phyloP scores from a whole-genome alignment of 2,329 filamentous ascomycete genomes.

The Fusarium stilboides region DNA sequence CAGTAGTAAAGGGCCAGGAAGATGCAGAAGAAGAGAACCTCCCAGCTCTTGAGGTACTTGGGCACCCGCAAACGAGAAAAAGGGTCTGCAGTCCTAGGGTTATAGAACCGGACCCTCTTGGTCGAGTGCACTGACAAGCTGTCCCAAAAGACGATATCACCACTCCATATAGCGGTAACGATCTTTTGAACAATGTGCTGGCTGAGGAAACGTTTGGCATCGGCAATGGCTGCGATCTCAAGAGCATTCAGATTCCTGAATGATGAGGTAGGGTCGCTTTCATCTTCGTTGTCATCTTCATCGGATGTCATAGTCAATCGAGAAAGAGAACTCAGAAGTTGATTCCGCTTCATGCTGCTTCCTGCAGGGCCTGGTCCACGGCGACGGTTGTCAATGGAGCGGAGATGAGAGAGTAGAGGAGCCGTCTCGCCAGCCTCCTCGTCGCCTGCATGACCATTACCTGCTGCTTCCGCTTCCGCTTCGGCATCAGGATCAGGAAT shows the following conservation, averaged over 20 bases:
- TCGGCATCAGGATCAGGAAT: slow-evolving; percentile 66
- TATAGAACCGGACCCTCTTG: slow-evolving; percentile 85
- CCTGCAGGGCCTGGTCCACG: slow-evolving; percentile 51
- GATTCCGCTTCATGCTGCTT: slow-evolving; percentile 62
- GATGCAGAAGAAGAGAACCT: slow-evolving; percentile 83
- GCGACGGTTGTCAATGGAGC: slow-evolving; percentile 46
- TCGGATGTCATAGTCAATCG: slow-evolving; percentile 63
- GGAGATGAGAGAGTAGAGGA: slow-evolving; percentile 60
- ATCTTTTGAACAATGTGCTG: slow-evolving; percentile 87
- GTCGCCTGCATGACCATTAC: slow-evolving; percentile 42
- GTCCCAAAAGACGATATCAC: slow-evolving; percentile 91
- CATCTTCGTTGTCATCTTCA: slow-evolving; percentile 58
- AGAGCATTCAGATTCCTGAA: slow-evolving; percentile 88
- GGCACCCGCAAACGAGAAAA: slow-evolving; percentile 85
- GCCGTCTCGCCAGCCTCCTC: slow-evolving; percentile 66
- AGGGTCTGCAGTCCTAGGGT: slow-evolving; percentile 75
- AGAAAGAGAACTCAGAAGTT: slow-evolving; percentile 69
- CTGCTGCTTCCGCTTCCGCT: slow-evolving; percentile 35
- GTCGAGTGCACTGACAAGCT: slow-evolving; percentile 78
- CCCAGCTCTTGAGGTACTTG: slow-evolving; percentile 87
- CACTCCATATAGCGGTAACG: slow-evolving; percentile 87
- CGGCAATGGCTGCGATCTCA: slow-evolving; percentile 85
- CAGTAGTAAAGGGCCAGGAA: slow-evolving; percentile 88
- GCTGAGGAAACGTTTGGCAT: slow-evolving; percentile 87
- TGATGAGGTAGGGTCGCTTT: slow-evolving; percentile 75